phyloP scores from a whole-genome alignment of 2,329 filamentous ascomycete species.

The Colletotrichum neosansevieriae region DNA sequence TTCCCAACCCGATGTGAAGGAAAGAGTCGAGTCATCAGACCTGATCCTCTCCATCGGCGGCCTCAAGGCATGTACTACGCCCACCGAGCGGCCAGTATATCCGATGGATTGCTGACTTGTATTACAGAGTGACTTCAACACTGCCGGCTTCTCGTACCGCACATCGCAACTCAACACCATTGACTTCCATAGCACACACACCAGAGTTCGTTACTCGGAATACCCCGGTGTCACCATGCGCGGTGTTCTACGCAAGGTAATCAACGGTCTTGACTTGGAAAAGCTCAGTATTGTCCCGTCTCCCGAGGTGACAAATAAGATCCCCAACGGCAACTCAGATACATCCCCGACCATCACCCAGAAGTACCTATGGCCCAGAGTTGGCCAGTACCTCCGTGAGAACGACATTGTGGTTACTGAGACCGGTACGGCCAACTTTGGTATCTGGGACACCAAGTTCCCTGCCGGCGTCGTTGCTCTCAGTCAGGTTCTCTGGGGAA shows the following conservation, averaged over 20 bases:
- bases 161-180: constrained; percentile 83
- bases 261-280: constrained; percentile 67
- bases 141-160: constrained; percentile 83
- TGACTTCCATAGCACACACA: constrained; percentile 81
- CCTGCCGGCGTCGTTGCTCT: constrained; percentile 82
- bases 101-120: constrained; percentile 1
- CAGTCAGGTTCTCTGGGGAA: constrained; percentile 82
- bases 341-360: constrained; percentile 69
- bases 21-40: constrained; percentile 76
- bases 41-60: constrained; percentile 78
- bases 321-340: constrained; percentile 54
- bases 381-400: constrained; percentile 78
- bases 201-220: constrained; percentile 80
- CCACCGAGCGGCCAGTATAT: background rate
- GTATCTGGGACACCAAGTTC: constrained; percentile 87
- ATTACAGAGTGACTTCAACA: constrained; percentile 80
- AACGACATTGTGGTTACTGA: constrained; percentile 87
- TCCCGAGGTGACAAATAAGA: constrained; percentile 66
- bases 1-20: constrained; percentile 73
- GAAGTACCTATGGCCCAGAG: constrained; percentile 80
- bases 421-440: constrained; percentile 89
- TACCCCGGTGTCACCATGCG: constrained; percentile 84
- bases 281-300: constrained; percentile 68
- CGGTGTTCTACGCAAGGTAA: constrained; percentile 79
- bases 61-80: constrained; percentile 57